Conservation (phyloP, 345 rosid species). For the Rubroshorea leprosula region DNA sequence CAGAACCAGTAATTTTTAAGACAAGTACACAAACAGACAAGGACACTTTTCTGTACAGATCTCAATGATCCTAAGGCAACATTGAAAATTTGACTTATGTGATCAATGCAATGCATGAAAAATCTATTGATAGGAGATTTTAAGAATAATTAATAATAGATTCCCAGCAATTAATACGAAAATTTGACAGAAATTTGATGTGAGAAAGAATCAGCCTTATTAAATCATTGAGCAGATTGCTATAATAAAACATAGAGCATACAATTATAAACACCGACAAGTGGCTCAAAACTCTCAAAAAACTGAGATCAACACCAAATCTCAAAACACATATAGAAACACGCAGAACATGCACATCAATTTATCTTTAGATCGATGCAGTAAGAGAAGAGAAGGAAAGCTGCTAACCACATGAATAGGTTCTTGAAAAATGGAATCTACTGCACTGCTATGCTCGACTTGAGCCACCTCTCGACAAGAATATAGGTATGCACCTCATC, state of each 20-base stretch:
- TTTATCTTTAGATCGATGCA: background rate
- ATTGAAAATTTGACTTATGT: slow-evolving; percentile 36
- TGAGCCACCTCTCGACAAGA: slow-evolving; percentile 60
- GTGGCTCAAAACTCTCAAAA: background rate
- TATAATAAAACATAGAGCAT: background rate
- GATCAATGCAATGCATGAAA: slow-evolving; percentile 53
- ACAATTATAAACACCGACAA: background rate
- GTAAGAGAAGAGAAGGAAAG: slow-evolving; percentile 3
- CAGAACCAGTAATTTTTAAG: slow-evolving; percentile 51
- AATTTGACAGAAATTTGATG: background rate
- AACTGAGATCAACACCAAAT: background rate
- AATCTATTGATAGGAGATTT: slow-evolving; percentile 18
- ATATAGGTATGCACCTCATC: slow-evolving; percentile 91
- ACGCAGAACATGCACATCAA: slow-evolving; percentile 1
- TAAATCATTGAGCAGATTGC: background rate
- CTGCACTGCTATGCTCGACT: slow-evolving; percentile 29
- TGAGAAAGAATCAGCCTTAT: slow-evolving; percentile 22
- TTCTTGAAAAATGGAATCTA: slow-evolving; percentile 42
- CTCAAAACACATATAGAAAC: slow-evolving; percentile 4
- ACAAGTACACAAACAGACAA: slow-evolving; percentile 41
- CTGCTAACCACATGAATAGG: slow-evolving; percentile 56
- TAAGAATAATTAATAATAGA: background rate
- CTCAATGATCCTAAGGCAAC: slow-evolving; percentile 42
- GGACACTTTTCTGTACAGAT: slow-evolving; percentile 33
- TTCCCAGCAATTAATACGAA: background rate